phyloP scores from a whole-genome alignment of 164 flowering plant genomes.

The Echeveria elegans region DNA sequence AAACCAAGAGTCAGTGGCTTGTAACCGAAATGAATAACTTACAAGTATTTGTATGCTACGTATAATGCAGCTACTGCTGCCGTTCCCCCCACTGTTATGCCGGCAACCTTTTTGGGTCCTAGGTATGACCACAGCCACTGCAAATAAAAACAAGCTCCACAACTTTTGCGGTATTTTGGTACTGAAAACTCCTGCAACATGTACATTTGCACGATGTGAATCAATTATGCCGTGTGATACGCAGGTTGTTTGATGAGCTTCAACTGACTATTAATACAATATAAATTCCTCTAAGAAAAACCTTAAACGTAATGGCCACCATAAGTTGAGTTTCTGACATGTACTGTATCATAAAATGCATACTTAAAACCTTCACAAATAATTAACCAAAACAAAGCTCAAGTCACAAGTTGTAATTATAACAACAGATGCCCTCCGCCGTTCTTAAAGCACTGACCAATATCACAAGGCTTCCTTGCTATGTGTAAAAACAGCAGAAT shows the following conservation, averaged over 20 bases:
- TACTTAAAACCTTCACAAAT: not conserved
- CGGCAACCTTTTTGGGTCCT: slow-evolving; percentile 3
- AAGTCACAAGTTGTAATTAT: not conserved
- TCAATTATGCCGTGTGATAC: not conserved
- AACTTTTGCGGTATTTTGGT: not conserved
- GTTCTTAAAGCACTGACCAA: not conserved
- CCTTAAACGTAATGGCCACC: not conserved
- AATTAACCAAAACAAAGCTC: not conserved
- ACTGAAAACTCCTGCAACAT: slow-evolving; percentile 3
- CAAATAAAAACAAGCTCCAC: slow-evolving; percentile 2
- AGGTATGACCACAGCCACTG: slow-evolving; percentile 4
- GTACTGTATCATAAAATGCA: not conserved
- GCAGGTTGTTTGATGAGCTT: not conserved
- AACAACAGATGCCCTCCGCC: not conserved
- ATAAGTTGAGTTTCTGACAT: not conserved
- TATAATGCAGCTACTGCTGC: not conserved
- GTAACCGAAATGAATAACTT: not conserved
- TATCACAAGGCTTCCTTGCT: not conserved
- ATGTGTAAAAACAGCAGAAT: not conserved
- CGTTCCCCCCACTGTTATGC: not conserved
- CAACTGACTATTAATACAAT: not conserved
- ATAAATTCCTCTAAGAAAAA: not conserved
- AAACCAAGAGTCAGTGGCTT: not conserved
- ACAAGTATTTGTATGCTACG: not conserved
- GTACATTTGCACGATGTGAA: not conserved